Base-by-base conservation (phyloP, 805 yeast species). In the Scheffersomyces spartinae region DNA sequence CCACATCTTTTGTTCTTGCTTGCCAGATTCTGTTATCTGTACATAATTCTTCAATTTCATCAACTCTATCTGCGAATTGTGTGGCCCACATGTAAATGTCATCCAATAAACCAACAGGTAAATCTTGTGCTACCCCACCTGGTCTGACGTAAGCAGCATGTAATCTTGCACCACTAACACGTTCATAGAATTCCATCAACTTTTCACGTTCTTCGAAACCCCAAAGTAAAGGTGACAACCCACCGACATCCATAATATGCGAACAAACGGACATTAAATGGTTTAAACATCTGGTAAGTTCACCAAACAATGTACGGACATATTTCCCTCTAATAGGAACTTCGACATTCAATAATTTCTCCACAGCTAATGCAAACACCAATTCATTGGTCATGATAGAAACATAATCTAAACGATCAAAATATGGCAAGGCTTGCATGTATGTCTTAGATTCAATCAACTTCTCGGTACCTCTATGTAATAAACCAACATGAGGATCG, bases 71-170 rank as follows among this genome's bases (percentile, higher is more conserved):
- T 49, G 94, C 94, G 41, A 83, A 83, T 62, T 83, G 94, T 13
- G 94, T 83, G 29, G 94, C 93, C 94, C 94, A 83, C 88, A 82
- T 82, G 56, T 80, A 83, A 38, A 83, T 83, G 50, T 83, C 94
- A 53, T 83, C 94, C 42, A 83, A 68, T 45, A 83, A 52, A 26
- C 94, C 94, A 20, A 71, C 76, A 14, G 94, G 94, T 33, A 83
- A 55, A 57, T 83, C 94, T 56, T 79, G 93, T 12, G 88, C 61
- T 11, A 83, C 94, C 46, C 94, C 94, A 44, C 94, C 94, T 28
- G 94, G 94, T 61, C 94, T 71, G 34, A 80, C 75, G 42, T 83
- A 83, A 20, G 93, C 93, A 15, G 85, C 66, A 55, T 83, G 94
- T 54, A 83, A 65, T 59, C 94, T 73, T 11, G 94, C 94, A 35